Evolutionary conservation across 1,139 yeast genomes (phyloP).

Genomic region (Eremothecium gossypii): DNA sequence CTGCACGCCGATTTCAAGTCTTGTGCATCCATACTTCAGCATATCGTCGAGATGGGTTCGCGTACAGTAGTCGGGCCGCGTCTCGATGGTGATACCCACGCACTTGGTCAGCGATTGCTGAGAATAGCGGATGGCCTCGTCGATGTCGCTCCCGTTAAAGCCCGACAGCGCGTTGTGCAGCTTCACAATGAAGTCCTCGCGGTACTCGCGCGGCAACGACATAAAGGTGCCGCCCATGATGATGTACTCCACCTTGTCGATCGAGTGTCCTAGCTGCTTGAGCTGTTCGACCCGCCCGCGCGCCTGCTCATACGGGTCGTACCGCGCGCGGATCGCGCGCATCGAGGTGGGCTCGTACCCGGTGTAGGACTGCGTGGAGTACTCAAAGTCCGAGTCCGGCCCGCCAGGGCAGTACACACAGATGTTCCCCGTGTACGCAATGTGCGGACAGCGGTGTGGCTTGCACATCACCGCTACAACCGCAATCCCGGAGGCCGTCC

Average conservation of each 20-base stretch:
- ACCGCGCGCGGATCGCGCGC: constrained; percentile 96
- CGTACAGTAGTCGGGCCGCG: constrained; percentile 97
- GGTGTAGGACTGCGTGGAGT: constrained; percentile 94
- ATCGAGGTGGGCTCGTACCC: constrained; percentile 98
- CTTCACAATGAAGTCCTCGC: constrained; percentile 82
- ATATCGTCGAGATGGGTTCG: constrained; percentile 91
- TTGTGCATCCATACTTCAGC: constrained; percentile 93
- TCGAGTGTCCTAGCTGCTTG: constrained; percentile 89
- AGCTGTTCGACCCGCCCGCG: constrained; percentile 95
- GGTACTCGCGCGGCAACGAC: constrained; percentile 83
- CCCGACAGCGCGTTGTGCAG: constrained; percentile 95
- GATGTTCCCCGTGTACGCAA: constrained; percentile 96
- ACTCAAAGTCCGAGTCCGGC: constrained; percentile 96
- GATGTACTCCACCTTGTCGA: constrained; percentile 94
- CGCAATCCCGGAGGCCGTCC: constrained; percentile 97
- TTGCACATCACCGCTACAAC: constrained; percentile 99
- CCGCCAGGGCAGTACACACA: constrained; percentile 99
- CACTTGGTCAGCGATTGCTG: constrained; percentile 95
- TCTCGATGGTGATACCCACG: constrained; percentile 97
- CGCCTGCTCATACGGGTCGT: constrained; percentile 98
- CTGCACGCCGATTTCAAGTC: constrained; percentile 95
- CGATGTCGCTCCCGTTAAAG: constrained; percentile 75
- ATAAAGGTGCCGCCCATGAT: constrained; percentile 99
- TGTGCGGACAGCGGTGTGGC: constrained; percentile 98
- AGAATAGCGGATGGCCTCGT: constrained; percentile 82